Base-by-base conservation (phyloP, 2,329 filamentous ascomycete genomes). In the Penicillium brasilianum region DNA sequence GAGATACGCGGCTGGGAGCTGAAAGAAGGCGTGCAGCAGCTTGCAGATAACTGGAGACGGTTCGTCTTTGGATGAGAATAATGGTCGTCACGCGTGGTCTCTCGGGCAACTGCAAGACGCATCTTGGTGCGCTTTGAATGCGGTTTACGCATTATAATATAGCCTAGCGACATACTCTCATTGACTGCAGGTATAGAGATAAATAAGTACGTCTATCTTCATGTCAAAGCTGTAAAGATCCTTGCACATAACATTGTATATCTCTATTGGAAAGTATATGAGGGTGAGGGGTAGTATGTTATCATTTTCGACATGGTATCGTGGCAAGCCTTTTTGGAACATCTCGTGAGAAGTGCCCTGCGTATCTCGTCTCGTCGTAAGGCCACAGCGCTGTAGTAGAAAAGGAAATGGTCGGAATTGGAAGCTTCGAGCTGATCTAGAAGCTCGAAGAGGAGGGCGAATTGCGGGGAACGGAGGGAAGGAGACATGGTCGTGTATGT, bases 1-100 rank as follows among this genome's bases (percentile, higher is more conserved):
- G 76, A 84, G 52, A 81, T 93, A 49, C 95, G 93, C 67, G 88
- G 85, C 1, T 98, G 95, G 94, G 74, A 76, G 0, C 75, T 97
- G 59, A 84, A 89, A 48, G 82, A 92, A 4, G 94, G 94, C 0
- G 84, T 92, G 1, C 80, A 77, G 69, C 84, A 77, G 58, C 81
- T 98, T 60, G 88, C 85, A 0, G 79, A 78, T 25, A 99, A 98
- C 73, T 98, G 92, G 85, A 84, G 83, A 56, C 81, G 83, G 4
- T 98, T 97, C 75, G 83, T 91, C 9, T 90, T 90, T 74, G 92
- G 91, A 3, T 75, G 59, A 67, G 11, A 36, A 20, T 25, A 25
- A n/a, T 3, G 37, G 34, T 22, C 6, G 16, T 8, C 20, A n/a
- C 25, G 3, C 41, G 8, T 25, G 30, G 25, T 36, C 32, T 53